phyloP scores from a whole-genome alignment of 768 basidiomycete genomes.

The Boletus bicolor region DNA sequence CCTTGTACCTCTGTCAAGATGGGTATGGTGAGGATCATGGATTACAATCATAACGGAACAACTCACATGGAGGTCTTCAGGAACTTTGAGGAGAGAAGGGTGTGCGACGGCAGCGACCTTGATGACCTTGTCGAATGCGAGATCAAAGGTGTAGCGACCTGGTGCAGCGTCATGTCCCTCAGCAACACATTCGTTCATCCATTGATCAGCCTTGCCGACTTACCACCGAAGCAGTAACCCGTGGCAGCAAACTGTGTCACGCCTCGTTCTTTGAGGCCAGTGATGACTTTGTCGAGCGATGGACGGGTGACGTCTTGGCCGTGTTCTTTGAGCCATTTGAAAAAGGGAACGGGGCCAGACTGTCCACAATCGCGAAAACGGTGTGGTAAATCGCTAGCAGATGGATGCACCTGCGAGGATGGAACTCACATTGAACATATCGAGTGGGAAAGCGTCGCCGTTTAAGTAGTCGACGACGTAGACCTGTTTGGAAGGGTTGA shows the following conservation, averaged over 20 bases:
- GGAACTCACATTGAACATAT: constrained; percentile 13
- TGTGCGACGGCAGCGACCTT: constrained; percentile 43
- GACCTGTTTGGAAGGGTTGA: constrained; percentile 5
- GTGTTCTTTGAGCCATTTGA: constrained; percentile 42
- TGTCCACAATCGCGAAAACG: not conserved
- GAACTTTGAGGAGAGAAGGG: constrained; percentile 41
- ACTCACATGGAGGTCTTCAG: constrained; percentile 54
- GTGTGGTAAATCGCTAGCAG: not conserved
- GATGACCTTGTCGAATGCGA: constrained; percentile 41
- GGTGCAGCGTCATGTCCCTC: constrained; percentile 7
- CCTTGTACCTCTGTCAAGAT: constrained; percentile 44
- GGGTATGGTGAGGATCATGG: not conserved
- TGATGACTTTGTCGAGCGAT: constrained; percentile 52
- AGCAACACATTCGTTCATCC: not conserved
- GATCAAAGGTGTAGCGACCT: constrained; percentile 43
- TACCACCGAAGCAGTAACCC: constrained; percentile 72
- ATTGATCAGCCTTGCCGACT: constrained; percentile 2
- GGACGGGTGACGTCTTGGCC: constrained; percentile 41
- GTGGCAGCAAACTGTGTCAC: constrained; percentile 55
- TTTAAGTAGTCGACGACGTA: constrained; percentile 28
- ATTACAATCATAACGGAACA: not conserved
- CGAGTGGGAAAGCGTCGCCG: constrained; percentile 25
- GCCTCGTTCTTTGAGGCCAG: constrained; percentile 55
- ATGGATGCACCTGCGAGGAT: not conserved
- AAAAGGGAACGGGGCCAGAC: constrained; percentile 16